phyloP scores from a whole-genome alignment of 139 green algal genomes.

The Closterium sp. region DNA sequence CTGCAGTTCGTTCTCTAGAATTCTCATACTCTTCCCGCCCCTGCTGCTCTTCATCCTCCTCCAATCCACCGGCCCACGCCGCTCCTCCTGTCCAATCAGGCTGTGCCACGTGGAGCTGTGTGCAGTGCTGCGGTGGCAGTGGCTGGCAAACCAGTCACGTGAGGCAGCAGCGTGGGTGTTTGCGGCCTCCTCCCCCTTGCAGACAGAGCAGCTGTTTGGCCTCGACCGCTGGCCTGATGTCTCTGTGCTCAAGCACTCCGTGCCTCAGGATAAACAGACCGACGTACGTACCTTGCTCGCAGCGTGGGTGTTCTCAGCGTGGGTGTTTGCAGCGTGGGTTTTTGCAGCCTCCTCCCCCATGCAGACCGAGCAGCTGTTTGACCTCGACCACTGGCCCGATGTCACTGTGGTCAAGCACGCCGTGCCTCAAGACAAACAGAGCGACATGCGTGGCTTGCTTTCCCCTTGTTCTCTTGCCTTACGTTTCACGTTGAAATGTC shows the following conservation, averaged over 20 bases:
- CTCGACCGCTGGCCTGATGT: conserved; percentile 4
- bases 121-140: not conserved
- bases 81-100: not conserved
- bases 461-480: too few relatives aligned
- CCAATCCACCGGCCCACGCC: not conserved
- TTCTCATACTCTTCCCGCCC: too few relatives aligned
- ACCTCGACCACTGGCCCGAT: conserved; percentile 6
- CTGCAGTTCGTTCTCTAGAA: too few relatives aligned
- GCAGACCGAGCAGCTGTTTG: not conserved
- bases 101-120: not conserved
- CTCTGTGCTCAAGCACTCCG: not conserved
- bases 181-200: not conserved
- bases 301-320: too few relatives aligned
- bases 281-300: too few relatives aligned
- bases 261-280: too few relatives aligned
- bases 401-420: not conserved
- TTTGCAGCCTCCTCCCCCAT: not conserved
- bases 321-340: too few relatives aligned
- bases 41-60: not conserved
- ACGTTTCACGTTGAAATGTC: too few relatives aligned
- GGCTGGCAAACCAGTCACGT: not conserved
- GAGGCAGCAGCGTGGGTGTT: not conserved
- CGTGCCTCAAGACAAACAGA: not conserved
- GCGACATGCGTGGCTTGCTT: too few relatives aligned
- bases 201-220: conserved; percentile 10